Evolutionary conservation across 805 yeast species (phyloP).

Genomic region (Metschnikowia santaceciliae): DNA sequence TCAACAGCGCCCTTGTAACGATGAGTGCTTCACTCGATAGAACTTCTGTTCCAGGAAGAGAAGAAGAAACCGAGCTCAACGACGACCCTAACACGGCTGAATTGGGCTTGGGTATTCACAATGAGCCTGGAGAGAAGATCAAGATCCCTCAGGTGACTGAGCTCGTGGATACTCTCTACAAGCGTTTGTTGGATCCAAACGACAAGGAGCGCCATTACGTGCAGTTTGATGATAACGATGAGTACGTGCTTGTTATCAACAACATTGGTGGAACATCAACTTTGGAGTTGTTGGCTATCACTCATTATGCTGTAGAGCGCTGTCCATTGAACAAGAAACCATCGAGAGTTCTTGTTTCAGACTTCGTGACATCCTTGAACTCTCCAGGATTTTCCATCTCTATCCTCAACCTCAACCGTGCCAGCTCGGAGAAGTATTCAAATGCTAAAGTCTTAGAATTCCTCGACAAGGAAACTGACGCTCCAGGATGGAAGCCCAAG

Average conservation of each 20-base stretch:
- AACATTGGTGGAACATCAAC: constrained; percentile 88
- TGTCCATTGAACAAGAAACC: constrained; percentile 60
- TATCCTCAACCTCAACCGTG: constrained; percentile 60
- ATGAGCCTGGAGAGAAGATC: constrained; percentile 80
- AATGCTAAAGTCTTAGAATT: constrained; percentile 38
- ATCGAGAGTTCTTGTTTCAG: constrained; percentile 64
- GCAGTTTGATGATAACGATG: constrained; percentile 58
- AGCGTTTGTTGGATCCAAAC: constrained; percentile 53
- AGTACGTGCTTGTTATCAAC: constrained; percentile 68
- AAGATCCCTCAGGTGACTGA: constrained; percentile 71
- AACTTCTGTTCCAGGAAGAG: constrained; percentile 82
- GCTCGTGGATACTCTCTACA: constrained; percentile 53
- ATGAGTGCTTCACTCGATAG: constrained; percentile 88
- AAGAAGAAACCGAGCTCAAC: constrained; percentile 43
- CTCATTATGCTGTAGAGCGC: constrained; percentile 52
- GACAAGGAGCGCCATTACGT: constrained; percentile 84
- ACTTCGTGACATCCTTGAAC: constrained; percentile 83
- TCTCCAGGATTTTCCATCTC: constrained; percentile 92
- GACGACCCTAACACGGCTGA: constrained; percentile 62
- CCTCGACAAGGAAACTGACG: constrained; percentile 69
- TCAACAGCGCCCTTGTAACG: constrained; percentile 69
- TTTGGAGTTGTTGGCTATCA: constrained; percentile 71
- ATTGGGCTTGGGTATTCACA: constrained; percentile 93
- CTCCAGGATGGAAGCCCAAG: constrained; percentile 76
- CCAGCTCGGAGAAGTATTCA: constrained; percentile 12